phyloP scores from a whole-genome alignment of 768 basidiomycete species.

The Pholiota molesta region DNA sequence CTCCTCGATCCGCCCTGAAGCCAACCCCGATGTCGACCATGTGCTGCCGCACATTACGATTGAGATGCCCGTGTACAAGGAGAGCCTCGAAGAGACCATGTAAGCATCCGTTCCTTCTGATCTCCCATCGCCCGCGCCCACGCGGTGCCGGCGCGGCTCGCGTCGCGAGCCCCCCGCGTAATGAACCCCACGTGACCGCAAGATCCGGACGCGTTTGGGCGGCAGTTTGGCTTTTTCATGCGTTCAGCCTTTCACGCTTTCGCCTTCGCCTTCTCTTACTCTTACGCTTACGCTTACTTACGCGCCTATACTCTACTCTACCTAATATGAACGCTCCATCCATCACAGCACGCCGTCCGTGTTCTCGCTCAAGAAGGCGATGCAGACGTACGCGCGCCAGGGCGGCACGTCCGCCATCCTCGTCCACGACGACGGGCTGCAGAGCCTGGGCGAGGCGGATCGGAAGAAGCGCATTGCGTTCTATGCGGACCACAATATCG shows the following conservation, averaged over 20 bases:
- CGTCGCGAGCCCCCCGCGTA: not conserved
- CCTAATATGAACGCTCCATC: slow-evolving; percentile 15
- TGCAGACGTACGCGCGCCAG: slow-evolving; percentile 92
- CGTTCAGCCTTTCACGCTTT: not conserved
- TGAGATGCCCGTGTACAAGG: slow-evolving; percentile 89
- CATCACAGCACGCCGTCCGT: slow-evolving; percentile 67
- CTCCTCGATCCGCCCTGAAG: slow-evolving; percentile 64
- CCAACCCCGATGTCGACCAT: slow-evolving; percentile 64
- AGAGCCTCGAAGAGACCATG: slow-evolving; percentile 82
- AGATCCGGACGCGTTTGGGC: not conserved
- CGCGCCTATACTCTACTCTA: not conserved
- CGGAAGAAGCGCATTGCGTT: slow-evolving; percentile 68
- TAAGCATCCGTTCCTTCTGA: slow-evolving; percentile 36
- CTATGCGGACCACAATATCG: slow-evolving; percentile 78
- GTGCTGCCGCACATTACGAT: slow-evolving; percentile 76
- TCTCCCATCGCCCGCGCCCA: not conserved
- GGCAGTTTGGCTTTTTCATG: not conserved
- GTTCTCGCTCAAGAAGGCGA: slow-evolving; percentile 78
- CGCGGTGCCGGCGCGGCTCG: slow-evolving; percentile 4
- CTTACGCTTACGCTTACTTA: not conserved
- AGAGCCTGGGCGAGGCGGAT: slow-evolving; percentile 63
- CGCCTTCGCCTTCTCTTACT: not conserved
- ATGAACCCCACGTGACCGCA: slow-evolving; percentile 4
- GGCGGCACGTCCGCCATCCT: slow-evolving; percentile 82
- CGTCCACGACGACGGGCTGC: slow-evolving; percentile 84